These are phyloP conservation scores for Sporothrix sp. DNA, from an alignment of 2,329 filamentous ascomycete genomes.

Conservation along the genomic window DNA sequence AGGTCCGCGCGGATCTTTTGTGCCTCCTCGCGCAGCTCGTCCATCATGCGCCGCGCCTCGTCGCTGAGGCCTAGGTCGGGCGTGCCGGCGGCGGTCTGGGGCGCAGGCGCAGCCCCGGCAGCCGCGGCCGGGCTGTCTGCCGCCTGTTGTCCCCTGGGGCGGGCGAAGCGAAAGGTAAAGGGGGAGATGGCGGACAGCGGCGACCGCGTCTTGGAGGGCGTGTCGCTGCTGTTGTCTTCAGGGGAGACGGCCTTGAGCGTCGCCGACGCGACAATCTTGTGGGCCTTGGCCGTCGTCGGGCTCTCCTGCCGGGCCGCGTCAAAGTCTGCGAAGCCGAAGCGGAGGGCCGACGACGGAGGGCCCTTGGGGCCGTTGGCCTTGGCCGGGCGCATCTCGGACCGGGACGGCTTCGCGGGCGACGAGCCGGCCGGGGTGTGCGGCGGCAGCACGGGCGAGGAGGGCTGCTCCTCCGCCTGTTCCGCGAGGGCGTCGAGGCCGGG, in stretches of 20 bases:
- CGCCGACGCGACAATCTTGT: conserved; percentile 31
- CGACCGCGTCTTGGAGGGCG: conserved; percentile 21
- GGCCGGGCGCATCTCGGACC: conserved; percentile 85
- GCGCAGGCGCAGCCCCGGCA: background rate
- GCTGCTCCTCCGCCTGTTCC: conserved; percentile 29
- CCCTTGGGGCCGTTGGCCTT: conserved; percentile 68
- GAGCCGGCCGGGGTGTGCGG: conserved; percentile 52
- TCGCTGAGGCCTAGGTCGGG: conserved; percentile 45
- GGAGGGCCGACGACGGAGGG: conserved; percentile 66
- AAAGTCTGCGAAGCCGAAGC: conserved; percentile 74
- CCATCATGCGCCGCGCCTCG: conserved; percentile 51
- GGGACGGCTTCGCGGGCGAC: conserved; percentile 58
- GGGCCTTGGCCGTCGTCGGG: conserved; percentile 8
- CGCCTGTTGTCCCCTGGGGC: conserved; percentile 21
- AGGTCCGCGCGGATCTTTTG: conserved; percentile 61
- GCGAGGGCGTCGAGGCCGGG: conserved; percentile 32
- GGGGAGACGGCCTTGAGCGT: conserved; percentile 17
- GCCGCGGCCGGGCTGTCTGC: conserved; percentile 16
- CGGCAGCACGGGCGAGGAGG: conserved; percentile 25
- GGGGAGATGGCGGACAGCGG: conserved; percentile 40
- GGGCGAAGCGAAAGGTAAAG: conserved; percentile 56
- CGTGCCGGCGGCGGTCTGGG: background rate
- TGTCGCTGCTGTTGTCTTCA: background rate
- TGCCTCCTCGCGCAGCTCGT: conserved; percentile 62
- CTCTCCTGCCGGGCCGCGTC: conserved; percentile 33